phyloP scores from a whole-genome alignment of 306 rosid species.

The Dalbergia cochinchinensis region DNA sequence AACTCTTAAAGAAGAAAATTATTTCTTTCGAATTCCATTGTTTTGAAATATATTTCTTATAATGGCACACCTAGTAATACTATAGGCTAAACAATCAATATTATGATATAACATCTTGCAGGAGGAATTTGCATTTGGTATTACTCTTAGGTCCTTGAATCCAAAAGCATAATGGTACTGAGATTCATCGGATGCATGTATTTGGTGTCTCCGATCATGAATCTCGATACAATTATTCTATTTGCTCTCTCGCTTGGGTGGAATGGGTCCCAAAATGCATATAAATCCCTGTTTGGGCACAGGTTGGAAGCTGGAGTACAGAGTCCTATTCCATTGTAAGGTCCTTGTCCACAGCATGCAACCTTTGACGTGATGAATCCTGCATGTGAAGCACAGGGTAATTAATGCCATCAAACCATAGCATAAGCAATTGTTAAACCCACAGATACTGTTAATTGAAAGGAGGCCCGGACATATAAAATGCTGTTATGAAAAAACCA shows the following conservation, averaged over 20 bases:
- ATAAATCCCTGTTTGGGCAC: slow-evolving; percentile 55
- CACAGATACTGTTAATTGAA: neutral
- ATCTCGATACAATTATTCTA: slow-evolving; percentile 49
- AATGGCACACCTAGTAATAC: neutral
- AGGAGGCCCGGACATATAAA: neutral
- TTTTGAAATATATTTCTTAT: slow-evolving; percentile 27
- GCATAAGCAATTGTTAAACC: neutral
- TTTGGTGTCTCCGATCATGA: slow-evolving; percentile 56
- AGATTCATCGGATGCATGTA: slow-evolving; percentile 68
- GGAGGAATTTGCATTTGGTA: neutral
- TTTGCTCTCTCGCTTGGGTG: slow-evolving; percentile 64
- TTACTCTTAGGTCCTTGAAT: slow-evolving; percentile 44
- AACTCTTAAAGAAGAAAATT: neutral
- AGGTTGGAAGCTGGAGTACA: slow-evolving; percentile 57
- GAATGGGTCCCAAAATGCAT: slow-evolving; percentile 65
- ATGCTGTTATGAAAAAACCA: no score
- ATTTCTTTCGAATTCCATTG: neutral
- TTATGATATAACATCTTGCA: slow-evolving; percentile 17
- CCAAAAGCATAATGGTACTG: slow-evolving; percentile 57
- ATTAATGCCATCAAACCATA: slow-evolving; percentile 1
- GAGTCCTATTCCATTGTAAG: slow-evolving; percentile 62
- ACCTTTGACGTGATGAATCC: slow-evolving; percentile 61
- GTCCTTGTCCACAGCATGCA: slow-evolving; percentile 71
- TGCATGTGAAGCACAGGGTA: slow-evolving; percentile 10
- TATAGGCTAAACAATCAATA: slow-evolving; percentile 22